Conservation (phyloP, 2,329 filamentous ascomycete species). For the Corinectria fuckeliana region DNA sequence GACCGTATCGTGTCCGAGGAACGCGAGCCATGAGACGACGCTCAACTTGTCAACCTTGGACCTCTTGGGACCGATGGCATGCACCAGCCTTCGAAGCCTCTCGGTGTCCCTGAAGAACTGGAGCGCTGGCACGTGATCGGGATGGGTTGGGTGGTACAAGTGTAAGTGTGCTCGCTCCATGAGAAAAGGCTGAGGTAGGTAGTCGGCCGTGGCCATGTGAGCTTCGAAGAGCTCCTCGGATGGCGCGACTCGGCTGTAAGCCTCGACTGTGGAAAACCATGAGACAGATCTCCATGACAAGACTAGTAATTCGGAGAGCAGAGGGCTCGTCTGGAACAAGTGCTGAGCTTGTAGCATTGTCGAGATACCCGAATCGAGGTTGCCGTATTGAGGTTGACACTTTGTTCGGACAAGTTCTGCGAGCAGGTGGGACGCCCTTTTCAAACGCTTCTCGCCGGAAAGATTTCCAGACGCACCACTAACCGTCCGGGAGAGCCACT, state of each 20-base stretch:
- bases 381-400: constrained; percentile 47
- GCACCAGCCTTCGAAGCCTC: constrained; percentile 39
- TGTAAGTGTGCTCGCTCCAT: constrained; percentile 61
- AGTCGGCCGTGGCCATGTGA: constrained; percentile 56
- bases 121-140: constrained; percentile 55
- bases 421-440: constrained; percentile 44
- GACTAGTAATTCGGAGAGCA: constrained; percentile 47
- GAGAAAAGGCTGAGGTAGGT: constrained; percentile 44
- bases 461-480: constrained; percentile 31
- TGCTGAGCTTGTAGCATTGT: constrained; percentile 55
- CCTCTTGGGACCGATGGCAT: constrained; percentile 34
- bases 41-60: constrained; percentile 40
- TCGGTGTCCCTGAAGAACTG: constrained; percentile 49
- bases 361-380: constrained; percentile 57
- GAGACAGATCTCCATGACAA: constrained; percentile 56
- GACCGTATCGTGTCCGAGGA: constrained; percentile 55
- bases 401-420: constrained; percentile 52
- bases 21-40: constrained; percentile 45
- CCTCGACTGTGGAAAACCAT: constrained; percentile 59
- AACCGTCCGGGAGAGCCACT: constrained; percentile 56
- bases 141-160: constrained; percentile 60
- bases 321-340: constrained; percentile 46
- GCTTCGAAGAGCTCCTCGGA: constrained; percentile 58
- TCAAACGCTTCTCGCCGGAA: constrained; percentile 31
- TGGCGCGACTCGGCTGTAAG: constrained; percentile 52